Percentiles rank a stretch among this genome's conserved stretches.
phyloP scores from a whole-genome alignment of 2,329 filamentous ascomycete genomes.

The Colletotrichum sp. region DNA sequence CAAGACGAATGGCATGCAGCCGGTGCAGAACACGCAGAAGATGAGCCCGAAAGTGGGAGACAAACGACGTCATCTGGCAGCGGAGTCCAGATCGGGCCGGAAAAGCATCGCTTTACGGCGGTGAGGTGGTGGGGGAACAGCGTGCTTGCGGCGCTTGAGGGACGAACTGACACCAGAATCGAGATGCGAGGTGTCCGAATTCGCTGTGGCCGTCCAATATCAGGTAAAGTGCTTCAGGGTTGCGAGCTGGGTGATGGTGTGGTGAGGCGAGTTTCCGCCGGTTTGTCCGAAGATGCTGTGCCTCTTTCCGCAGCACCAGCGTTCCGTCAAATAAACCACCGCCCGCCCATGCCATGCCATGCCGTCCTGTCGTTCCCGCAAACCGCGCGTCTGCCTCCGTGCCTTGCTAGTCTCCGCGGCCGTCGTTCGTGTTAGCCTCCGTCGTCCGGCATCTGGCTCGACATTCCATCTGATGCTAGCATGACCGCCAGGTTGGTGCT shows the following conservation, averaged over 20 bases:
- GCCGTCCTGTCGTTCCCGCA: background rate
- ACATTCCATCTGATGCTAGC: conserved; percentile 3
- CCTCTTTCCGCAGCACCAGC: background rate
- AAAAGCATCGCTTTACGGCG: background rate
- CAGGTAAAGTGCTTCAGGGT: background rate
- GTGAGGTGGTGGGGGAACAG: background rate
- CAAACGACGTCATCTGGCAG: conserved; percentile 16
- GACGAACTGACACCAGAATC: background rate
- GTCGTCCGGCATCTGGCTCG: background rate
- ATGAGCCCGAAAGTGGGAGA: background rate
- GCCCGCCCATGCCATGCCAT: background rate
- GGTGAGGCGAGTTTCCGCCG: background rate
- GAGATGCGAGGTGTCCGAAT: background rate
- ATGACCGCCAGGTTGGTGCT: background rate
- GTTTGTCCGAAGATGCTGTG: background rate
- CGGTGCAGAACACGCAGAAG: conserved; percentile 4
- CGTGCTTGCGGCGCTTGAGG: background rate
- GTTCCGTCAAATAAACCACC: background rate
- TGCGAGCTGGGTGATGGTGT: background rate
- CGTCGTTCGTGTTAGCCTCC: background rate
- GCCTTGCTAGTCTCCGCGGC: background rate
- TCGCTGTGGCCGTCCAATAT: background rate
- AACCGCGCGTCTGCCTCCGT: background rate
- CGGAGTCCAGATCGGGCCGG: background rate
- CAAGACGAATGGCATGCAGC: background rate